Evolutionary conservation across 169 alveolate species (phyloP), one percentile per base, ranked within the genome.

Genomic region (Plasmodium coatneyi): DNA sequence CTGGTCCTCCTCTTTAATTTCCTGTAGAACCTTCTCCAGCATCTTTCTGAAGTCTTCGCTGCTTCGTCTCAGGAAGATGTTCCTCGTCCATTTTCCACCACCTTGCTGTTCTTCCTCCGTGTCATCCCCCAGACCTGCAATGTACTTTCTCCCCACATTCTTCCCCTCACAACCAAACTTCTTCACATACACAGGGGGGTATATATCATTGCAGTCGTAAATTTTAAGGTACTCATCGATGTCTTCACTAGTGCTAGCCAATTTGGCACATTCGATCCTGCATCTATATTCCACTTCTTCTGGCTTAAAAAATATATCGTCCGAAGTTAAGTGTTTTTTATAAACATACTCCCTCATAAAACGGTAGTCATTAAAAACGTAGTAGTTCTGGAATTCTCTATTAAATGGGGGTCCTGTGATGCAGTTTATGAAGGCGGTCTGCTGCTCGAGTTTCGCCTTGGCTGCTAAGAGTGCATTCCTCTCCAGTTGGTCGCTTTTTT

Each of bases 261-360:
- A 19, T 72, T 84, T 84, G 28, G 49, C 54, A 25, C 12, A 7
- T 46, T 84, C 92, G 0, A 3, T 84, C 49, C 7, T 84, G 16
- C 52, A 46, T 72, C 79, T 72, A 10, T 54, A 30, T 30, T n/a
- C 60, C 3, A 30, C 7, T 72, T 84, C 46, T 72, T 84, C 84
- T 30, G 36, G 52, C 78, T 84, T 84, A 84, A 84, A 84, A 84
- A 72, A 84, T 84, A 84, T 84, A 84, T 84, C 92, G 49, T 84
- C 92, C 12, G 66, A n/a, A 19, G 54, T 28, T 72, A 84, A 49
- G 56, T 84, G 72, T 36, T 84, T 84, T 9, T 49, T 84, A 46
- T 84, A 84, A 0, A 84, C 92, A 49, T 84, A 84, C 39, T 84
- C 92, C 22, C 66, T 84, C n/a, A 84, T 19, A 22, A 72, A 84